Evolutionary conservation across 225 moss, liverwort and hornwort genomes (phyloP).

Genomic region (Ulota crispa): DNA sequence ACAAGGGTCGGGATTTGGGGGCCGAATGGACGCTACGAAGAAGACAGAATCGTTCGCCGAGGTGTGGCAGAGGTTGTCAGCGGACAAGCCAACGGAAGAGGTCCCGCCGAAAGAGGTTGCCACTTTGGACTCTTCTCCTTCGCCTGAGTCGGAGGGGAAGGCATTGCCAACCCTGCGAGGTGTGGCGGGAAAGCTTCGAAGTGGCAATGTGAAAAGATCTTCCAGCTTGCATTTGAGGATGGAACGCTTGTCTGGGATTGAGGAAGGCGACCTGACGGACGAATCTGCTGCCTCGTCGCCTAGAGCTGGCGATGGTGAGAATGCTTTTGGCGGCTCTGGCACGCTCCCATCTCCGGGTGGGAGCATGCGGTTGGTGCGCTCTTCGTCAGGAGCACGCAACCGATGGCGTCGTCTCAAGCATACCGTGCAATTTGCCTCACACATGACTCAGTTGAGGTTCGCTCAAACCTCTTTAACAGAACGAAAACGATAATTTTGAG

Average conservation of each 20-base stretch:
- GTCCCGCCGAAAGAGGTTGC: not conserved
- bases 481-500: not conserved
- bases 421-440: conserved; percentile 72
- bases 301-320: conserved; percentile 24
- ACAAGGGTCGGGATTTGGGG: conserved; percentile 34
- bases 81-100: not conserved
- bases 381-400: conserved; percentile 67
- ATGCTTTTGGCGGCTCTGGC: conserved; percentile 13
- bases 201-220: conserved; percentile 35
- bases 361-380: conserved; percentile 33
- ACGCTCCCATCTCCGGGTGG: conserved; percentile 31
- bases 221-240: conserved; percentile 24
- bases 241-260: conserved; percentile 54
- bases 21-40: conserved; percentile 35
- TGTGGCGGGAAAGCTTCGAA: conserved; percentile 25
- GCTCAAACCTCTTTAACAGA: no score
- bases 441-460: conserved; percentile 58
- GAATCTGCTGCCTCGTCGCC: conserved; percentile 43
- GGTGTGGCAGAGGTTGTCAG: conserved; percentile 52
- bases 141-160: conserved; percentile 26
- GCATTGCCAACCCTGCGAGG: conserved; percentile 18
- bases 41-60: conserved; percentile 47
- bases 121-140: not conserved
- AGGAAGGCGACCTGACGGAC: conserved; percentile 46
- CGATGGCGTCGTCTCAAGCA: conserved; percentile 85